These are phyloP conservation scores for Mortierella antarctica DNA, from an alignment of 192 early-diverging fungal genomes.

Conservation along the genomic window DNA sequence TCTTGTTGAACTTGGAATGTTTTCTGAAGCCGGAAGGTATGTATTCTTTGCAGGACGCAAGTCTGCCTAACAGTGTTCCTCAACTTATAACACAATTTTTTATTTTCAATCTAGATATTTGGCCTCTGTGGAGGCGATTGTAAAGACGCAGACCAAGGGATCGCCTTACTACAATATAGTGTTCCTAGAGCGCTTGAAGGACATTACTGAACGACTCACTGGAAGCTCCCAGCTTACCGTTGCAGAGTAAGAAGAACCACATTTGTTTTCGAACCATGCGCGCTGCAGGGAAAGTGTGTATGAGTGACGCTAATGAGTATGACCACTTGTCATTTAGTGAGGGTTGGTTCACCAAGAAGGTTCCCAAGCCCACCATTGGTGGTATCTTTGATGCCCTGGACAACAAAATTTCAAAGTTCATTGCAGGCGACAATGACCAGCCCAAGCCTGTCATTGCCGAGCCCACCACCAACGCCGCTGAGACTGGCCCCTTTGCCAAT, in stretches of 20 bases:
- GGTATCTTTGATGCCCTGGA: slow-evolving; percentile 69
- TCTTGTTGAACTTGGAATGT: slow-evolving; percentile 83
- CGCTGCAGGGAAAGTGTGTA: neutral
- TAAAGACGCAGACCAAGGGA: slow-evolving; percentile 77
- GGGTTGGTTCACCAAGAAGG: slow-evolving; percentile 56
- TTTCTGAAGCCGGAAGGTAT: slow-evolving; percentile 71
- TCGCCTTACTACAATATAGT: slow-evolving; percentile 83
- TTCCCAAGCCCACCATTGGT: slow-evolving; percentile 65
- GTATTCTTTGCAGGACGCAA: neutral
- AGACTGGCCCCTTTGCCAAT: slow-evolving; percentile 44
- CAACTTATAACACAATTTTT: neutral
- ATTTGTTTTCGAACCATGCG: neutral
- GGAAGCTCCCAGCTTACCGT: slow-evolving; percentile 49
- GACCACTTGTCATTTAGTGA: slow-evolving; percentile 10
- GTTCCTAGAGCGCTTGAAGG: slow-evolving; percentile 77
- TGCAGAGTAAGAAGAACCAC: slow-evolving; percentile 22
- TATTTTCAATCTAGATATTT: slow-evolving; percentile 67
- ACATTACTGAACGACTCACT: slow-evolving; percentile 74
- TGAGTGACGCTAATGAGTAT: neutral
- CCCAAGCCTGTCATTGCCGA: slow-evolving; percentile 45
- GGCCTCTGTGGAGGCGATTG: slow-evolving; percentile 76
- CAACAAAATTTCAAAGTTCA: slow-evolving; percentile 68
- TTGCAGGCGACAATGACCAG: slow-evolving; percentile 64
- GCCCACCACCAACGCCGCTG: slow-evolving; percentile 20
- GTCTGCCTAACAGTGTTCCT: too few species aligned